phyloP scores from a whole-genome alignment of 2,329 filamentous ascomycete genomes.

The Aureobasidium subglaciale region DNA sequence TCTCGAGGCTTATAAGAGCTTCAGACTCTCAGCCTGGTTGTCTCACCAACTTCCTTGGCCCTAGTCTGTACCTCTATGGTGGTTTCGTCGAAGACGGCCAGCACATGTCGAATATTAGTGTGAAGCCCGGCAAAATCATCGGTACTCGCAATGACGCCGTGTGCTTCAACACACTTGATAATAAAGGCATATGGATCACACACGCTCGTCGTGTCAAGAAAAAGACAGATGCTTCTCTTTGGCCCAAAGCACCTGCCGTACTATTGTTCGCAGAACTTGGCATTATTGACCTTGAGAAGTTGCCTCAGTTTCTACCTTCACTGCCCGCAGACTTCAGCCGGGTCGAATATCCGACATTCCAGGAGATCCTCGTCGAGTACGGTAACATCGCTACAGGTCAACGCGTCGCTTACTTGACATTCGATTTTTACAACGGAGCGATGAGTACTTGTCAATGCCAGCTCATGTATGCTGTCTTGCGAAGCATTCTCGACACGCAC shows the following conservation, averaged over 20 bases:
- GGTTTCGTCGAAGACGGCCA: constrained; percentile 32
- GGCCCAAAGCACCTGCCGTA: constrained; percentile 37
- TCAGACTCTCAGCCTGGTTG: constrained; percentile 38
- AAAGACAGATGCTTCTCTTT: constrained; percentile 33
- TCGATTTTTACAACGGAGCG: constrained; percentile 40
- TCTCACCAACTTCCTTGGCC: constrained; percentile 32
- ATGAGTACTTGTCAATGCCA: constrained; percentile 37
- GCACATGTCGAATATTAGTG: constrained; percentile 14
- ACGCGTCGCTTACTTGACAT: constrained; percentile 35
- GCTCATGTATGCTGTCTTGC: constrained; percentile 31
- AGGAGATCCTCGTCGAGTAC: constrained; percentile 37
- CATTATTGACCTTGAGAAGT: constrained; percentile 23
- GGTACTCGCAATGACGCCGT: constrained; percentile 29
- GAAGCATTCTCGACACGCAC: constrained; percentile 29
- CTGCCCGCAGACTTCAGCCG: constrained; percentile 26
- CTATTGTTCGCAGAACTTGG: constrained; percentile 31
- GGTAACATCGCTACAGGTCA: constrained; percentile 23
- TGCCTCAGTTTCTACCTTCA: constrained; percentile 18
- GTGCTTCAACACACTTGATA: constrained; percentile 34
- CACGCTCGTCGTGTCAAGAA: constrained; percentile 35
- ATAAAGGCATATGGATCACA: constrained; percentile 37
- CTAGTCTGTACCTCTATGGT: constrained; percentile 35
- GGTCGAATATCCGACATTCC: constrained; percentile 28
- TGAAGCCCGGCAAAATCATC: constrained; percentile 27
- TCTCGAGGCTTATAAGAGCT: constrained; percentile 38